Evolutionary conservation across 768 basidiomycete species (phyloP), one percentile per base, ranked within the genome.

Genomic region (Russula compacta): DNA sequence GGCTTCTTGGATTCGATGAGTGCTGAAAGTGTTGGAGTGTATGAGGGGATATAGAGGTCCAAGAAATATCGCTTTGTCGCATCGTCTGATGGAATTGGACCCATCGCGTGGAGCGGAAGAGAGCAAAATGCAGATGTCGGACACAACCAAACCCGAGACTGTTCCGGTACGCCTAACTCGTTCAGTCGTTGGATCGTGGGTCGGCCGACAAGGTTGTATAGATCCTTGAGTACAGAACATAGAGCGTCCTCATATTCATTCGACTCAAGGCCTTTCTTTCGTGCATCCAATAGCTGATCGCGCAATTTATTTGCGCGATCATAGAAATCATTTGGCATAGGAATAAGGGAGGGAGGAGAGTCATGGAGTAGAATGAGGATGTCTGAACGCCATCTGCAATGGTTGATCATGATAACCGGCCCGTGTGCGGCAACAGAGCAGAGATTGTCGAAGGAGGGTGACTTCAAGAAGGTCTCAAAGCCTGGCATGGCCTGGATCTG

Each of bases 311-410:
- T 29, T 77, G 81, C 73, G 12, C 24, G 52, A 11, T 11, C 38
- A 40, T 29, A 40, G 11, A 53, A 53, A 29, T 17, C 39, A 21
- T 83, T 75, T 71, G 83, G 80, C 32, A 82, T 83, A 1, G 82
- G 80, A 73, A 83, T 50, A n/a, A 40, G n/a, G 1, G 39, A 49
- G 5, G 56, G 15, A 24, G 40, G 38, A n/a, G 36, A 15, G 39
- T 60, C 35, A 42, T 46, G 9, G 36, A 15, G 48, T 44, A 33
- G 19, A 11, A 50, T n/a, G 40, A 51, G 12, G 12, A 53, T 53
- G 15, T 53, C 52, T 2, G 52, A 40, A 29, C 52, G 52, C 52
- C 52, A 53, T 35, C 3, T n/a, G 32, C 33, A 35, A n/a, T 50
- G 49, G 33, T 35, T 50, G 32, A 50, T 33, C 4, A 50, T 50